Conservation (phyloP, 495 filamentous ascomycete species). For the Penicillium antarcticum region DNA sequence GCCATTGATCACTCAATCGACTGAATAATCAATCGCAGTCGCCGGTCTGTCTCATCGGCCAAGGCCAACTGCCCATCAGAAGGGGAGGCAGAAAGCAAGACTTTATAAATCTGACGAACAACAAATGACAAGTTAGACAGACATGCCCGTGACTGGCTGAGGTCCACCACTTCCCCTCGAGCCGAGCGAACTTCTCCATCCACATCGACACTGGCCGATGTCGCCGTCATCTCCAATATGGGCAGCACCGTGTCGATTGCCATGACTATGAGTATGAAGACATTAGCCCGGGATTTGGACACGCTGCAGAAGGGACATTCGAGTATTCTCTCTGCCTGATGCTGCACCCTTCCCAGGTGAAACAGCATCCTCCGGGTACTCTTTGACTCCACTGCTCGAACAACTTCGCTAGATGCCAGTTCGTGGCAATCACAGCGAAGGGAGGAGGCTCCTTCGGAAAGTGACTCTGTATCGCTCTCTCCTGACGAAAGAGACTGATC, state of each 20-base stretch:
- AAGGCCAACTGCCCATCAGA: conserved; percentile 28
- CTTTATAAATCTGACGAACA: conserved; percentile 22
- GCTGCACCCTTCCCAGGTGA: conserved; percentile 2
- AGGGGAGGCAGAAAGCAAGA: conserved; percentile 6
- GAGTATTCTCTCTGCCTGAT: not conserved
- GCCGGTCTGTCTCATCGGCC: conserved; percentile 38
- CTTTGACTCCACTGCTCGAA: not conserved
- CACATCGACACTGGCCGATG: not conserved
- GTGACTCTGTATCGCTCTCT: not conserved
- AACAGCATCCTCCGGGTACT: not conserved
- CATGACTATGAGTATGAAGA: not conserved
- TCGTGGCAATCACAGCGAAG: conserved; percentile 1
- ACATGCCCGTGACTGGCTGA: not conserved
- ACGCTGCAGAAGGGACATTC: not conserved
- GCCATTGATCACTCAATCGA: not conserved
- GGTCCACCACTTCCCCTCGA: not conserved
- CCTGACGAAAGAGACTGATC: not conserved
- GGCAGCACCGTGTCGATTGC: not conserved
- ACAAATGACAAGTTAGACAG: conserved; percentile 10
- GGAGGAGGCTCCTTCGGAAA: not conserved
- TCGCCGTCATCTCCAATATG: not conserved
- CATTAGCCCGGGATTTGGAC: not conserved
- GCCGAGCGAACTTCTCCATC: not conserved
- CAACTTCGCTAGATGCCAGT: not conserved
- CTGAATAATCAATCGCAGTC: conserved; percentile 29